phyloP scores from a whole-genome alignment of 352 stramenopile species.

The Peronospora farinosa region DNA sequence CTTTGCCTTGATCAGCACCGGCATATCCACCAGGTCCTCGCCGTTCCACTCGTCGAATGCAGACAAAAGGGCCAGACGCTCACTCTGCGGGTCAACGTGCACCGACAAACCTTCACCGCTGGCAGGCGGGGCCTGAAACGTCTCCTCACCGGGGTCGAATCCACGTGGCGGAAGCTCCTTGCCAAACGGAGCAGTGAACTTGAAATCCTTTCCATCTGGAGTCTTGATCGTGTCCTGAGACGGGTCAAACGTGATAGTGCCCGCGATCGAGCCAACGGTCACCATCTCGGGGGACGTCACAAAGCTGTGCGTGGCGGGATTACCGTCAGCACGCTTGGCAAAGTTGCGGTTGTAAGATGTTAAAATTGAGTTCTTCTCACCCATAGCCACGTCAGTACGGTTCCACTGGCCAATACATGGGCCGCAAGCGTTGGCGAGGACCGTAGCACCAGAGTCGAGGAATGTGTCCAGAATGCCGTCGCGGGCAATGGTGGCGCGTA shows the following conservation, averaged over 20 bases:
- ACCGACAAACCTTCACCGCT: constrained; percentile 63
- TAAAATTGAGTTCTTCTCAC: constrained; percentile 91
- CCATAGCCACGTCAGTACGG: constrained; percentile 79
- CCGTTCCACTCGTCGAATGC: constrained; percentile 87
- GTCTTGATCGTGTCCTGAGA: constrained; percentile 85
- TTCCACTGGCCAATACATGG: constrained; percentile 94
- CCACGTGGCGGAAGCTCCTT: constrained; percentile 87
- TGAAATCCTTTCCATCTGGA: constrained; percentile 83
- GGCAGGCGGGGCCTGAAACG: constrained; percentile 83
- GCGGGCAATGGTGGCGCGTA: constrained; percentile 87
- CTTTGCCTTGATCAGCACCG: constrained; percentile 92
- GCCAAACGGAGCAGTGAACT: constrained; percentile 86
- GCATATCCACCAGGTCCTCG: constrained; percentile 82
- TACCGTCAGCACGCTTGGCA: constrained; percentile 91
- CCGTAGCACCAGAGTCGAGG: constrained; percentile 78
- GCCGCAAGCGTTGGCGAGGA: constrained; percentile 89
- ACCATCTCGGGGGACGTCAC: constrained; percentile 90
- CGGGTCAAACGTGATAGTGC: constrained; percentile 88
- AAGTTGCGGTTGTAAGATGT: constrained; percentile 95
- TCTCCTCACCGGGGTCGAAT: constrained; percentile 89
- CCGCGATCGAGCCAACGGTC: constrained; percentile 86
- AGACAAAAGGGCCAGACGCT: constrained; percentile 83
- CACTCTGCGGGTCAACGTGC: constrained; percentile 74
- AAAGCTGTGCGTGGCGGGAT: constrained; percentile 90
- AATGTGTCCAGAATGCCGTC: constrained; percentile 90